Evolutionary conservation across 2,329 filamentous ascomycete species (phyloP).

Genomic region (Ilyonectria sp.): DNA sequence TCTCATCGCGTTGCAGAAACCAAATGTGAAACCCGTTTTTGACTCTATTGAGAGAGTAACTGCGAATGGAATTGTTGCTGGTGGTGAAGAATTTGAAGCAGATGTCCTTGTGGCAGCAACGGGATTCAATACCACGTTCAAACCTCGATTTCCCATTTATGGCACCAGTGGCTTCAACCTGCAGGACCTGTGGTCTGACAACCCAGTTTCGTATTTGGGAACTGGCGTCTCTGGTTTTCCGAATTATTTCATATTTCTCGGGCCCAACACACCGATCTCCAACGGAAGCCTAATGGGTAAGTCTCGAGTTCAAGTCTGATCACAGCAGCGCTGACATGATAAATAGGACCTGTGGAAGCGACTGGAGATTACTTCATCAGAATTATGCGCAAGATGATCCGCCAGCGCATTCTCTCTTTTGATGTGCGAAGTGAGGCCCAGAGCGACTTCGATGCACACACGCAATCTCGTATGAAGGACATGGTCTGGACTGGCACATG

Average conservation of each 20-base stretch:
- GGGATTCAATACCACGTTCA: constrained; percentile 43
- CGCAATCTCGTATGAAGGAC: constrained; percentile 58
- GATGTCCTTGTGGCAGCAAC: constrained; percentile 42
- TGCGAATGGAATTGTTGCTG: constrained; percentile 43
- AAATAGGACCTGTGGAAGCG: constrained; percentile 44
- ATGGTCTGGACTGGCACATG: constrained; percentile 62
- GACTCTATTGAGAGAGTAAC: constrained; percentile 46
- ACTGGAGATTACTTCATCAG: constrained; percentile 48
- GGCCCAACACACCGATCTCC: constrained; percentile 50
- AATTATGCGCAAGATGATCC: constrained; percentile 42
- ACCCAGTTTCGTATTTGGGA: constrained; percentile 51
- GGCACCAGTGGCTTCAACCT: constrained; percentile 36
- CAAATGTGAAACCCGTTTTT: constrained; percentile 58
- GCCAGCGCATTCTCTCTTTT: constrained; percentile 39
- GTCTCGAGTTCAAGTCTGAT: background rate
- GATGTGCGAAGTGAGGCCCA: constrained; percentile 53
- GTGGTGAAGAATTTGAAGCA: constrained; percentile 35
- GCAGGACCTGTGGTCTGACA: constrained; percentile 37
- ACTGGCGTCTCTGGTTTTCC: constrained; percentile 48
- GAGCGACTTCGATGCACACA: constrained; percentile 61
- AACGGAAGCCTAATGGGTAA: constrained; percentile 45
- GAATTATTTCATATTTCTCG: constrained; percentile 50
- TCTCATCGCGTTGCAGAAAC: constrained; percentile 56
- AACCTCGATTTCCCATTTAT: constrained; percentile 44
- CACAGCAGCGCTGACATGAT: background rate